Conservation (phyloP, 495 filamentous ascomycete species). For the Xylaria curta region DNA sequence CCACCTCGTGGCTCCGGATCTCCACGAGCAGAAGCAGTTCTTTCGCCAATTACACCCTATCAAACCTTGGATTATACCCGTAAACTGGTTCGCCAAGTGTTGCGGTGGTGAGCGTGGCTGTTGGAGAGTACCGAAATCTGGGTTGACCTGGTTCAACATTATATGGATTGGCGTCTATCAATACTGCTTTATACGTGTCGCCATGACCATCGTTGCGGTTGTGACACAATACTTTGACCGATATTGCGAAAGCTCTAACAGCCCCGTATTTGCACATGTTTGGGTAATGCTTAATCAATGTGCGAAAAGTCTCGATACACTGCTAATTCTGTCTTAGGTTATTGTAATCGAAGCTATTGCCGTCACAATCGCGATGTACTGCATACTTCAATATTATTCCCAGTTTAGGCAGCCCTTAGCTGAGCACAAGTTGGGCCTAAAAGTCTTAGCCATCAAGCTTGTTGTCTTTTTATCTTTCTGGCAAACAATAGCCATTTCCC, state of each 20-base stretch:
- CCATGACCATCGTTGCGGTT: conserved; percentile 82
- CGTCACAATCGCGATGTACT: conserved; percentile 91
- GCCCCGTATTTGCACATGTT: conserved; percentile 79
- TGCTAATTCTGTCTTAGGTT: conserved; percentile 51
- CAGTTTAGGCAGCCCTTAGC: conserved; percentile 73
- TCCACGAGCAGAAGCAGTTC: conserved; percentile 88
- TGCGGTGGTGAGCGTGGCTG: conserved; percentile 69
- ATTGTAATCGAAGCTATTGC: conserved; percentile 72
- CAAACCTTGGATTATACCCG: conserved; percentile 76
- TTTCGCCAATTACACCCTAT: conserved; percentile 71
- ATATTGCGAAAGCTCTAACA: conserved; percentile 82
- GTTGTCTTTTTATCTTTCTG: conserved; percentile 97
- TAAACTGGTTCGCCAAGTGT: conserved; percentile 71
- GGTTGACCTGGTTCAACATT: conserved; percentile 94
- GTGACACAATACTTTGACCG: conserved; percentile 68
- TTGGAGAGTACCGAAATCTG: conserved; percentile 78
- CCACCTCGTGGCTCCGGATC: conserved; percentile 77
- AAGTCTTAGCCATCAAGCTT: conserved; percentile 87
- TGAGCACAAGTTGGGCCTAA: conserved; percentile 78
- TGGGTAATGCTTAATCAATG: conserved; percentile 64
- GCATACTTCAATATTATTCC: conserved; percentile 86
- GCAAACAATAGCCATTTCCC: conserved; percentile 76
- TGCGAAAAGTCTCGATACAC: conserved; percentile 12
- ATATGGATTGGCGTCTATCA: conserved; percentile 89
- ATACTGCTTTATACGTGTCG: conserved; percentile 86